These are phyloP conservation scores for Oxalis stricta DNA, from an alignment of 441 rosid genomes.

Conservation along the genomic window DNA sequence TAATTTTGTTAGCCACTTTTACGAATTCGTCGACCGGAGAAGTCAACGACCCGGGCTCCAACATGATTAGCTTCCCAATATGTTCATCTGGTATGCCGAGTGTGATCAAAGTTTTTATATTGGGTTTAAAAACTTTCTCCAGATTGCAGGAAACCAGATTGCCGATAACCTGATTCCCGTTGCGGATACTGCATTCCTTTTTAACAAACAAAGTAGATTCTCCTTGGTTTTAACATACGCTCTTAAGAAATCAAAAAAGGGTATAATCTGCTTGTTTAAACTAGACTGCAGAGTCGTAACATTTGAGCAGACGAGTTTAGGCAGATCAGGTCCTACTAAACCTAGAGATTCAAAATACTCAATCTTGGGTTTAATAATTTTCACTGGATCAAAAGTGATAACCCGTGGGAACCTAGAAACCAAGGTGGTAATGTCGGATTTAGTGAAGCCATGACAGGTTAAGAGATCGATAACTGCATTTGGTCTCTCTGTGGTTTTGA, in stretches of 20 bases:
- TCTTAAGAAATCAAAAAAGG: constrained; percentile 8
- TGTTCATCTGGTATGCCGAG: constrained; percentile 10
- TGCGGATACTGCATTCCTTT: too few relatives aligned
- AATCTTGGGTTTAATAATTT: constrained; percentile 10
- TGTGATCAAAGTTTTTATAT: constrained; percentile 4
- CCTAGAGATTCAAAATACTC: constrained; percentile 10
- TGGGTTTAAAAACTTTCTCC: constrained; percentile 7
- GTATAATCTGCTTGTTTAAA: constrained; percentile 5
- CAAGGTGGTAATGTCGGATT: constrained; percentile 1
- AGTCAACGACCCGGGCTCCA: not conserved
- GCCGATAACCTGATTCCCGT: too few relatives aligned
- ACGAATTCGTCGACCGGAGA: constrained; percentile 2
- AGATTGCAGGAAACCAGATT: not conserved
- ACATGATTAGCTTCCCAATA: constrained; percentile 1
- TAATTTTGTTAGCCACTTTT: constrained; percentile 4
- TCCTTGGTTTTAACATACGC: constrained; percentile 4
- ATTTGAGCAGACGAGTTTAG: not conserved
- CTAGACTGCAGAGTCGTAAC: not conserved
- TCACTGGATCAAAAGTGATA: not conserved
- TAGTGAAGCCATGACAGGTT: constrained; percentile 2
- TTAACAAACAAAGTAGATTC: constrained; percentile 3
- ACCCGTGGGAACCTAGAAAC: constrained; percentile 1
- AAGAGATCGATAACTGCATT: constrained; percentile 5
- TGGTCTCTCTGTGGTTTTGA: not conserved
- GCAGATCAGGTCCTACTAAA: constrained; percentile 3